A percentile compares a stretch with the other conserved stretches of the same genome.
Conservation (phyloP, 768 basidiomycete species). For the Mycena floridula region DNA sequence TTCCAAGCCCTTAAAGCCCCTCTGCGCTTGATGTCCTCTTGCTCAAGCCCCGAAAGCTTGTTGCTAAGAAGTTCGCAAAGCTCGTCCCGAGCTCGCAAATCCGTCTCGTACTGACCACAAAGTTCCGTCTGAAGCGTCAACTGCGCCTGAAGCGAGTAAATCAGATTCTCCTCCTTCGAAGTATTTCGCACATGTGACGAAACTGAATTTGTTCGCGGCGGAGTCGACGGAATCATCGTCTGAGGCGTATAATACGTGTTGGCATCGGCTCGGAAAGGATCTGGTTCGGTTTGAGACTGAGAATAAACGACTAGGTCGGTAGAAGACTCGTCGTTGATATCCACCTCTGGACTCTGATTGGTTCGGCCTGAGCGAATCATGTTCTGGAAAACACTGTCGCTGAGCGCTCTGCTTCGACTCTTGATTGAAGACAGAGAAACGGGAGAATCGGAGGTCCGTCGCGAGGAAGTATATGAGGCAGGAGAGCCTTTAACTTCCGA, state of each 20-base stretch:
- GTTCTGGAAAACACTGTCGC: conserved; percentile 59
- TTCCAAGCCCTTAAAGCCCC: conserved; percentile 55
- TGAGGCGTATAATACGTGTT: conserved; percentile 76
- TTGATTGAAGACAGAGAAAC: conserved; percentile 24
- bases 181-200: conserved; percentile 46
- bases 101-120: conserved; percentile 70
- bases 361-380: conserved; percentile 37
- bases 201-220: conserved; percentile 29
- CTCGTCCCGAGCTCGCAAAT: conserved; percentile 69
- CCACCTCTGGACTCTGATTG: conserved; percentile 44
- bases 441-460: conserved; percentile 14
- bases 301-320: conserved; percentile 42
- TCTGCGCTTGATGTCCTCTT: conserved; percentile 58
- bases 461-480: conserved; percentile 22
- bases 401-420: conserved; percentile 47
- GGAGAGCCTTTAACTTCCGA: conserved; percentile 13
- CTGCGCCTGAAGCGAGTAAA: conserved; percentile 70
- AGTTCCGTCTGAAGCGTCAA: conserved; percentile 70
- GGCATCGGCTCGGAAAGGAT: conserved; percentile 70
- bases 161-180: conserved; percentile 66
- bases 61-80: conserved; percentile 53
- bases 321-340: conserved; percentile 56
- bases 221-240: conserved; percentile 63
- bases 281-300: conserved; percentile 39
- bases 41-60: conserved; percentile 50